Conservation (phyloP, 305 asterid species). For the Fraxinus xanthoxyloides region DNA sequence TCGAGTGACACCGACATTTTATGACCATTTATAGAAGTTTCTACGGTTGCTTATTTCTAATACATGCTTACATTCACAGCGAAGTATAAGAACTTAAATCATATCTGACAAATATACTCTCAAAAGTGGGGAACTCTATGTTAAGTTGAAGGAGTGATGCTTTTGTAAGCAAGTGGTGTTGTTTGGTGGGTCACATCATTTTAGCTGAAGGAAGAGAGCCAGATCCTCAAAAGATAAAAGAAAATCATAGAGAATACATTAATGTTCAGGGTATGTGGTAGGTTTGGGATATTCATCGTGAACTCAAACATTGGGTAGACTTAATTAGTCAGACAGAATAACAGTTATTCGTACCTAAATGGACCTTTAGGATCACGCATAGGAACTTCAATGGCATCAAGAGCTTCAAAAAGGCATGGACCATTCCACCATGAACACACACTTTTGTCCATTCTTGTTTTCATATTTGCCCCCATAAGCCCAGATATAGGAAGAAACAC, state of each 20-base stretch:
- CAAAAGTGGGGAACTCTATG: neutral
- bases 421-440: conserved; percentile 91
- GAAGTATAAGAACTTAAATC: neutral
- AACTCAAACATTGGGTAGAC: neutral
- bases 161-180: neutral
- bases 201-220: neutral
- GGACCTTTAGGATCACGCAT: conserved; percentile 85
- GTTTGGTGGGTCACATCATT: neutral
- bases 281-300: neutral
- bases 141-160: neutral
- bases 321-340: neutral
- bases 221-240: neutral
- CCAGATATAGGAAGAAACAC: conserved; percentile 92
- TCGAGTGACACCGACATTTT: neutral
- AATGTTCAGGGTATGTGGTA: neutral
- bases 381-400: conserved; percentile 76
- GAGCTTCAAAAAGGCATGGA: conserved; percentile 85
- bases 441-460: conserved; percentile 55
- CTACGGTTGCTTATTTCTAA: neutral
- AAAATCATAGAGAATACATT: neutral
- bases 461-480: conserved; percentile 72
- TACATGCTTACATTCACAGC: neutral
- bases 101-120: neutral
- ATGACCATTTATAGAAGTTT: neutral
- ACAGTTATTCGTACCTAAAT: conserved; percentile 54